phyloP scores from a whole-genome alignment of 116 monocot species.

The Trichopus zeylanicus region DNA sequence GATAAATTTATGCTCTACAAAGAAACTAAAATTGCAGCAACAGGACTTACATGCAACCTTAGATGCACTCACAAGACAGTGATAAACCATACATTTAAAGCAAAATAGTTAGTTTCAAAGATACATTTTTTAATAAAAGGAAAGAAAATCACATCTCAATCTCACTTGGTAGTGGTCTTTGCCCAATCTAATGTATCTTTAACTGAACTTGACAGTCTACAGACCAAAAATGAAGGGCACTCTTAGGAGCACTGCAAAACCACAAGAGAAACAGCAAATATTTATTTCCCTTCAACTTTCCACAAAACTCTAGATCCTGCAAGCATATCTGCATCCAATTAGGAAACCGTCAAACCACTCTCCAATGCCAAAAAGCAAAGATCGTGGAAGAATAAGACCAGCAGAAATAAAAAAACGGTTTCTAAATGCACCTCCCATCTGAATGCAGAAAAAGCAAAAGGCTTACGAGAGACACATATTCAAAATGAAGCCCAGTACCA shows the following conservation, averaged over 20 bases:
- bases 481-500: conserved; percentile 9
- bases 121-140: background rate
- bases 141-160: background rate
- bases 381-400: background rate
- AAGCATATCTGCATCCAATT: background rate
- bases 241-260: background rate
- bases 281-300: no score
- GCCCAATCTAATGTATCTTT: background rate
- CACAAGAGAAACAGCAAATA: background rate
- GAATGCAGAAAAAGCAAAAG: conserved; percentile 8
- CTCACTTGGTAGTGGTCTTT: background rate
- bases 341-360: background rate
- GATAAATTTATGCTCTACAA: no score
- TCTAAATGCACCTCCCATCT: conserved; percentile 1
- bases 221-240: background rate
- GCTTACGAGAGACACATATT: conserved; percentile 19
- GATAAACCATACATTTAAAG: background rate
- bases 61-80: background rate
- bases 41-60: background rate
- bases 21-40: background rate
- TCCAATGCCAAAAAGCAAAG: background rate
- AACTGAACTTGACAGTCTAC: background rate
- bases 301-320: no score
- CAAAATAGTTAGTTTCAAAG: background rate
- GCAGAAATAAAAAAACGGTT: background rate